Evolutionary conservation across 2,329 filamentous ascomycete species (phyloP).

Genomic region (Penicillium thymicola): DNA sequence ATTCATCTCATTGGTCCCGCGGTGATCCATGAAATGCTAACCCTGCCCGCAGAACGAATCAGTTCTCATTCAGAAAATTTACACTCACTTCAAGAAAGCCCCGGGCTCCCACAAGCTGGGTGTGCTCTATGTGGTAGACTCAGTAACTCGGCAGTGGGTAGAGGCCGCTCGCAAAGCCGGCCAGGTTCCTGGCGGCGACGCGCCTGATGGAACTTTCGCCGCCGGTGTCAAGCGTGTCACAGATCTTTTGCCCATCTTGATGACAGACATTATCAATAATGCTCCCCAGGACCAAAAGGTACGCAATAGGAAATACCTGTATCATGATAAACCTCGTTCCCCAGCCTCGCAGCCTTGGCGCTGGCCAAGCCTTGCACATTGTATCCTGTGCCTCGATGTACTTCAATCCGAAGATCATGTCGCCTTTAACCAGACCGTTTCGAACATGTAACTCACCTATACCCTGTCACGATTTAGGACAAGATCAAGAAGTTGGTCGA

Average conservation of each 20-base stretch:
- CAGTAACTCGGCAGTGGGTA: constrained; percentile 98
- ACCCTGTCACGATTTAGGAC: constrained; percentile 61
- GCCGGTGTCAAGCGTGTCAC: constrained; percentile 96
- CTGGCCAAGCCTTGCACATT: constrained; percentile 8
- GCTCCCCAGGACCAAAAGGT: constrained; percentile 96
- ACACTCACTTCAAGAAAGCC: constrained; percentile 94
- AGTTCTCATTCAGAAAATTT: constrained; percentile 91
- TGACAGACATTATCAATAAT: constrained; percentile 89
- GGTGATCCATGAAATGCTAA: constrained; percentile 23
- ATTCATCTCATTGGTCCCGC: neutral
- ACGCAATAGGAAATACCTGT: constrained; percentile 53
- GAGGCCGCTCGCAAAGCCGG: constrained; percentile 86
- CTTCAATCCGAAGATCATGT: neutral
- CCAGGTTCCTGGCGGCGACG: constrained; percentile 75
- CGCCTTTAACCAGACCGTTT: neutral
- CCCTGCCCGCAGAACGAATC: constrained; percentile 72
- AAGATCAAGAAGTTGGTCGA: constrained; percentile 94
- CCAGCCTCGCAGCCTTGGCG: constrained; percentile 17
- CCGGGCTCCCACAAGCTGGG: constrained; percentile 95
- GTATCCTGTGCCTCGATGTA: neutral
- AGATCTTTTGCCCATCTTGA: constrained; percentile 86
- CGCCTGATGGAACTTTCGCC: constrained; percentile 87
- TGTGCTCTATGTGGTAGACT: constrained; percentile 99
- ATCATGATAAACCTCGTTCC: constrained; percentile 25
- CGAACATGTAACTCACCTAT: constrained; percentile 51